Conservation (phyloP, 2,329 filamentous ascomycete species). For the Lasiodiplodia sp. region DNA sequence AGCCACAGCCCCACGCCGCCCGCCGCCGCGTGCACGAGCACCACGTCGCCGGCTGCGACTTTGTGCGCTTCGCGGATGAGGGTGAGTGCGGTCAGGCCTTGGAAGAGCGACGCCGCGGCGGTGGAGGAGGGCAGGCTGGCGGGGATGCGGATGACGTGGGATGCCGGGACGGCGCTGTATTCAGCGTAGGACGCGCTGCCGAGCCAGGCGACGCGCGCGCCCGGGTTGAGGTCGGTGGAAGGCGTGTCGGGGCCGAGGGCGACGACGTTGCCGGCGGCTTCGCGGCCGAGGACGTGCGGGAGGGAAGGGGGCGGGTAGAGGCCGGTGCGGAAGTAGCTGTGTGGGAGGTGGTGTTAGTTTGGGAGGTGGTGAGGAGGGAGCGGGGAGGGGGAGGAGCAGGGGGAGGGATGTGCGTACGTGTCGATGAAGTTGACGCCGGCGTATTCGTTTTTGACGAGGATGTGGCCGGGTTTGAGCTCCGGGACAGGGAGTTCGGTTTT, state of each 20-base stretch:
- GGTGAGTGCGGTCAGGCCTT: constrained; percentile 83
- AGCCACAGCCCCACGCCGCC: constrained; percentile 77
- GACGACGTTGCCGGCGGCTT: constrained; percentile 76
- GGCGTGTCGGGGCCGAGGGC: constrained; percentile 64
- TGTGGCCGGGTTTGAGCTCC: constrained; percentile 68
- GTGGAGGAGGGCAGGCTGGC: constrained; percentile 65
- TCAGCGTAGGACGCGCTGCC: constrained; percentile 62
- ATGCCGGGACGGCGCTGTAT: constrained; percentile 62
- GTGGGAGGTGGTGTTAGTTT: no score
- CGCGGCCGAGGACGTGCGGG: constrained; percentile 80
- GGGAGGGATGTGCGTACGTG: constrained; percentile 59
- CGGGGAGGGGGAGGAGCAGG: neutral
- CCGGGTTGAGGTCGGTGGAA: constrained; percentile 72
- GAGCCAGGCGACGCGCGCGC: constrained; percentile 77
- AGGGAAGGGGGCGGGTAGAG: constrained; percentile 74
- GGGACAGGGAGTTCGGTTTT: constrained; percentile 76
- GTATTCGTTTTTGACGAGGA: constrained; percentile 82
- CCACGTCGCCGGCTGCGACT: constrained; percentile 79
- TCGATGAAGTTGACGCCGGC: constrained; percentile 90
- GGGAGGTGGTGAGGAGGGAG: no score
- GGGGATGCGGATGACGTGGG: constrained; percentile 69
- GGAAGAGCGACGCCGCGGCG: constrained; percentile 73
- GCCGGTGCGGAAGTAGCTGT: constrained; percentile 82
- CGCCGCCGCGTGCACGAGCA: constrained; percentile 84
- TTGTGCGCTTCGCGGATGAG: constrained; percentile 75